These are phyloP conservation scores for Trametes punicea DNA, from an alignment of 768 basidiomycete species.

Conservation along the genomic window DNA sequence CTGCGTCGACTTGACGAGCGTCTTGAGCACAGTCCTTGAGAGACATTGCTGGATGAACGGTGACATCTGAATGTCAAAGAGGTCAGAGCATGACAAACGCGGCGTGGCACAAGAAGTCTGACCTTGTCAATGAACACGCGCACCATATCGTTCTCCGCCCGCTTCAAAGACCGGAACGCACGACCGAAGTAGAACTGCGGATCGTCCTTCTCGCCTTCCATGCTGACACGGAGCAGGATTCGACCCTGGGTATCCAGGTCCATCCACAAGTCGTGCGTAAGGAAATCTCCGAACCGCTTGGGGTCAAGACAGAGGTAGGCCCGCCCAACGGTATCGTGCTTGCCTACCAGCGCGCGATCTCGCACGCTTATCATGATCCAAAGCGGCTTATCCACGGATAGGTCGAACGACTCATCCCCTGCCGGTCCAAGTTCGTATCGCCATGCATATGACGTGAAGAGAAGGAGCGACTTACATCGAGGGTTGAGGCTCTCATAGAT, in stretches of 20 bases:
- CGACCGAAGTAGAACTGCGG: conserved; percentile 96
- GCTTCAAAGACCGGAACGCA: conserved; percentile 89
- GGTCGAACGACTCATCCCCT: conserved; percentile 98
- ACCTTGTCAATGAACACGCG: conserved; percentile 98
- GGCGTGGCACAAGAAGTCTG: conserved; percentile 11
- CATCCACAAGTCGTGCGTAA: conserved; percentile 90
- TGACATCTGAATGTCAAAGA: conserved; percentile 75
- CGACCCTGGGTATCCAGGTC: conserved; percentile 85
- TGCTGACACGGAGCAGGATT: conserved; percentile 84
- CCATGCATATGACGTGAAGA: too few species aligned
- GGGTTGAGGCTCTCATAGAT: conserved; percentile 89
- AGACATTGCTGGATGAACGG: conserved; percentile 88
- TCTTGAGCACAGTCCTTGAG: conserved; percentile 72
- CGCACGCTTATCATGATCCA: conserved; percentile 97
- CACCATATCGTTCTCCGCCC: conserved; percentile 94
- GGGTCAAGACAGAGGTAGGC: conserved; percentile 93
- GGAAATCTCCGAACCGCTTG: conserved; percentile 78
- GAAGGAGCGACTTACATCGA: conserved; percentile 60
- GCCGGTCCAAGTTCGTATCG: not conserved
- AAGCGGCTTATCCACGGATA: conserved; percentile 88
- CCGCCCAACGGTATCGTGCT: conserved; percentile 89
- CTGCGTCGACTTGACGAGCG: conserved; percentile 60
- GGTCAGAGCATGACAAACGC: not conserved
- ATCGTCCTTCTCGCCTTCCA: conserved; percentile 99
- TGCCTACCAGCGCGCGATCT: conserved; percentile 85